phyloP scores from a whole-genome alignment of 2,329 filamentous ascomycete genomes.

The Xylariomycetidae sp. region DNA sequence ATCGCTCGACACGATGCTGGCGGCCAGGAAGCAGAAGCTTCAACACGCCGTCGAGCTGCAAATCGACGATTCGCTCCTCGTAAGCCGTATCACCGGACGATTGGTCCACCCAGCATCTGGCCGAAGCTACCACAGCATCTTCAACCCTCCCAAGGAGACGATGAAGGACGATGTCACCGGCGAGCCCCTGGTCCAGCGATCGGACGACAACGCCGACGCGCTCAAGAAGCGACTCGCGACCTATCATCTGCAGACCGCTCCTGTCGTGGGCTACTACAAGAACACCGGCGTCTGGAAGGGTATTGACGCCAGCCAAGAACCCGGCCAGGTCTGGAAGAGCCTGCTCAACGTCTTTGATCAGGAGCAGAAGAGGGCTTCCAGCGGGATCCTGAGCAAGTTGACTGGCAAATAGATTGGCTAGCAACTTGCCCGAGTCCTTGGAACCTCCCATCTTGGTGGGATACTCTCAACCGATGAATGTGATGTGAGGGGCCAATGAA shows the following conservation, averaged over 20 bases:
- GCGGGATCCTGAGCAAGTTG: constrained; percentile 40
- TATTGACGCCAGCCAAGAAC: constrained; percentile 93
- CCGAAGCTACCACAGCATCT: constrained; percentile 95
- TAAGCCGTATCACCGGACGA: constrained; percentile 93
- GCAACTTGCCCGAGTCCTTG: no score
- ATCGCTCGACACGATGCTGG: constrained; percentile 89
- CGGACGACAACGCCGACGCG: constrained; percentile 93
- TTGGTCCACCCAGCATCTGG: constrained; percentile 94
- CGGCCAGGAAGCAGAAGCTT: constrained; percentile 71
- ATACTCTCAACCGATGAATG: no score
- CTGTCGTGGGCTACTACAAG: constrained; percentile 95
- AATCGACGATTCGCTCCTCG: constrained; percentile 91
- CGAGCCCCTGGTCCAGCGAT: constrained; percentile 92
- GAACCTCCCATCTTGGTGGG: no score
- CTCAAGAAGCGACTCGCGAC: constrained; percentile 91
- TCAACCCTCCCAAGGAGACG: constrained; percentile 90
- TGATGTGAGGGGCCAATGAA: no score
- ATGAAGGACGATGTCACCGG: constrained; percentile 98
- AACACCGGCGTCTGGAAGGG: constrained; percentile 95
- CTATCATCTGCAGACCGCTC: constrained; percentile 90
- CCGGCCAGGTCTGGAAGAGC: constrained; percentile 91
- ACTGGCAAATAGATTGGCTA: constrained; percentile 24
- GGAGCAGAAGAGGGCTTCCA: constrained; percentile 45
- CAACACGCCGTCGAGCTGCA: constrained; percentile 95
- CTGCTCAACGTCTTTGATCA: constrained; percentile 78